Evolutionary conservation across 345 rosid genomes (phyloP), one percentile per base, ranked within the genome.

Genomic region (Durio zibethinus): DNA sequence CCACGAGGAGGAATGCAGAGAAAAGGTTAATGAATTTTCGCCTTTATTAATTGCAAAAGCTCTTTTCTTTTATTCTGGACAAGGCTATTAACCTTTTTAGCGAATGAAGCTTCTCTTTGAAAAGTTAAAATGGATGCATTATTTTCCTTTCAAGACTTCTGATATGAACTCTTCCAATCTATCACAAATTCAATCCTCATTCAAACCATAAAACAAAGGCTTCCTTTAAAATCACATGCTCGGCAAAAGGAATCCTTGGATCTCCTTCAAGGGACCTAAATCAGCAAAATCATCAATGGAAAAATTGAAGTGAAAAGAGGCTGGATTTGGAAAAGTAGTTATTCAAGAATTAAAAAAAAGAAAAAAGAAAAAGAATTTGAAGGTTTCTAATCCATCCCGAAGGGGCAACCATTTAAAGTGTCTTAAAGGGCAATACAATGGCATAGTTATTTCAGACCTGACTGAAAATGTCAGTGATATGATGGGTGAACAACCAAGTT

Each of bases 11-110:
- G 36, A 75, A 38, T 33, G 10, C 43, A 5, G 45, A 54, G 40
- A 65, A 73, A 45, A 38, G 78, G 82, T 54, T 38, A 18, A 52
- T 45, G 52, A 57, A 14, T 23, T 52, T 78, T 84, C 36, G 3
- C 35, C 73, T 61, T 16, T 10, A 48, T 29, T 18, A 9, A 9
- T 38, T 59, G 74, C 35, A 23, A 38, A 21, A 5, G n/a, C 21
- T 76, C n/a, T 25, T 12, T 25, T 54, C 52, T 14, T 72, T 56
- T 2, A 57, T 62, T 60, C 33, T 42, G 75, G 62, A 59, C 74
- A 29, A 18, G 72, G 83, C 77, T 29, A 36, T 68, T 67, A 20
- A 56, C 45, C 23, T 72, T n/a, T n/a, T 29, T 16, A 4, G 23
- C 27, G 10, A 74, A 27, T 60, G 53, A 69, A 74, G 69, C 52